Evolutionary conservation across 495 filamentous ascomycete genomes (phyloP).

Genomic region (Aspergillus coremiiformis): DNA sequence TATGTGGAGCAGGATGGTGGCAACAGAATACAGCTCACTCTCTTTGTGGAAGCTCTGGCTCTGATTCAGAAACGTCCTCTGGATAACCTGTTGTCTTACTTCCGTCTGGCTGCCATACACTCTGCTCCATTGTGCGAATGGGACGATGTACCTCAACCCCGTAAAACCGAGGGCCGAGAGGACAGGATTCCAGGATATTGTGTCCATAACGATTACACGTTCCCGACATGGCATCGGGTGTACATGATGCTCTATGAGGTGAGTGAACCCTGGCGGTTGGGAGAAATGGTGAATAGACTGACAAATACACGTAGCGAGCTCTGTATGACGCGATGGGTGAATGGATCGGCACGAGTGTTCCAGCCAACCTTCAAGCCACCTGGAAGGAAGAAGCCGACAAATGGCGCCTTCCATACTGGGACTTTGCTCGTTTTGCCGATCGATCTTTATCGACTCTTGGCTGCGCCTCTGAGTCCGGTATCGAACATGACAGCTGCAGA

Average conservation of each 20-base stretch:
- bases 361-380: neutral
- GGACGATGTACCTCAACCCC: neutral
- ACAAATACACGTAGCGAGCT: neutral
- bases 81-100: neutral
- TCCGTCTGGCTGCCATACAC: constrained; percentile 5
- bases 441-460: neutral
- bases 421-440: constrained; percentile 6
- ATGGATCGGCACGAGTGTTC: neutral
- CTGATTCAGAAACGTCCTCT: neutral
- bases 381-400: neutral
- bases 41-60: constrained; percentile 2
- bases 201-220: constrained; percentile 6
- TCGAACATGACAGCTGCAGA: neutral
- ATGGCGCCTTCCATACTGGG: constrained; percentile 7
- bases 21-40: constrained; percentile 2
- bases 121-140: neutral
- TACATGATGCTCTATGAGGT: constrained; percentile 3
- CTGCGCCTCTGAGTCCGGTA: neutral
- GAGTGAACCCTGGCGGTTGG: neutral
- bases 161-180: neutral
- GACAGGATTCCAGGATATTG: neutral
- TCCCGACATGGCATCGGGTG: constrained; percentile 6
- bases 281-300: neutral
- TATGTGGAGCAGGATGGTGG: neutral
- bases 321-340: neutral